Evolutionary conservation across 2,329 filamentous ascomycete genomes (phyloP).

Genomic region (Pseudocercospora fijiensis): DNA sequence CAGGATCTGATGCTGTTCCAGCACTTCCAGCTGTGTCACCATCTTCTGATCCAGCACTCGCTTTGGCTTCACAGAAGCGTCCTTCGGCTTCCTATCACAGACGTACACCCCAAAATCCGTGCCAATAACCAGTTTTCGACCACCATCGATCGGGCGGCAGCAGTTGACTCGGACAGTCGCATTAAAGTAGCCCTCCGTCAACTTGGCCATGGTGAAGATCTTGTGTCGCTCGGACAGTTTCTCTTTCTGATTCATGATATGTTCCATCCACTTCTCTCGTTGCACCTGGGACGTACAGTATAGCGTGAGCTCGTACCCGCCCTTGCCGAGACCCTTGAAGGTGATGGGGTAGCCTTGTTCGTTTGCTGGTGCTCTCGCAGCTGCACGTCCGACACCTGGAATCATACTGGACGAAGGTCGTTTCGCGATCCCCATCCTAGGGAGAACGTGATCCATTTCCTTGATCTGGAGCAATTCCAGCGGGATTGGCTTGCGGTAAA

Average conservation of each 20-base stretch:
- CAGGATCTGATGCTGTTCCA: conserved; percentile 91
- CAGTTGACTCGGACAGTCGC: conserved; percentile 88
- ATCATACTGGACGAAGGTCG: conserved; percentile 84
- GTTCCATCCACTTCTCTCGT: conserved; percentile 94
- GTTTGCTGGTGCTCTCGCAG: conserved; percentile 51
- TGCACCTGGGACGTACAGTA: conserved; percentile 83
- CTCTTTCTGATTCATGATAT: conserved; percentile 87
- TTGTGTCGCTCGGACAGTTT: conserved; percentile 74
- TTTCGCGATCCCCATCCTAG: conserved; percentile 75
- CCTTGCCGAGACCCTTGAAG: conserved; percentile 92
- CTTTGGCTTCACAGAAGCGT: conserved; percentile 68
- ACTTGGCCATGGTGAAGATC: conserved; percentile 65
- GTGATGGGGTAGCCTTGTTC: conserved; percentile 90
- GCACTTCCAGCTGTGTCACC: conserved; percentile 92
- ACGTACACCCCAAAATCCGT: conserved; percentile 93
- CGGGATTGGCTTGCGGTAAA: conserved; percentile 92
- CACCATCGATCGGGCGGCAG: conserved; percentile 90
- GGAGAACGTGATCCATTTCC: conserved; percentile 96
- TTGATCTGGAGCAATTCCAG: conserved; percentile 88
- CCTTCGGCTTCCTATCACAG: conserved; percentile 85
- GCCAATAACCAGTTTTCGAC: conserved; percentile 88
- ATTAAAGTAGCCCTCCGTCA: conserved; percentile 88
- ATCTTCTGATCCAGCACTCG: conserved; percentile 81
- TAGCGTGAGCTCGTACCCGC: conserved; percentile 87
- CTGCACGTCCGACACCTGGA: conserved; percentile 53